Base-by-base conservation (phyloP, 345 rosid genomes). In the Luvunga scandens region DNA sequence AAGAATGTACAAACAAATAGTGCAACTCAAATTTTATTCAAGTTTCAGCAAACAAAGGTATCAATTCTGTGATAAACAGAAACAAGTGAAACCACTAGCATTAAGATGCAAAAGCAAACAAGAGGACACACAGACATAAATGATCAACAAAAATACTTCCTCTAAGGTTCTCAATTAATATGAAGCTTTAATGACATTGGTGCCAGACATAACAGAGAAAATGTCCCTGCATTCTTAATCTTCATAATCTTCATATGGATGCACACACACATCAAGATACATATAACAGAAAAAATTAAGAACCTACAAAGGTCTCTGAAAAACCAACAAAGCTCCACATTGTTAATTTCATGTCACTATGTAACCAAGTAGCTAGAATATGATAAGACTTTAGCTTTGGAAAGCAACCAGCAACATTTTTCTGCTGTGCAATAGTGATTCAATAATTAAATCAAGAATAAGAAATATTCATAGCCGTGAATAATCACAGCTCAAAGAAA, bases 401-500 rank as follows among this genome's bases (percentile, higher is more conserved):
- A 53, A 24, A 48, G 25, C 9, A 67, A 76, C 66, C 66, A 57
- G 24, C 36, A 12, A 66, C 61, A 24, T 27, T 75, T 30, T 59
- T 39, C 60, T 28, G 39, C 16, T 14, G 30, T 31, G 3, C 25
- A 33, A 55, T 6, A 33, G 55, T 3, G 6, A 53, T 22, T 66
- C 55, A n/a, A 75, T n/a, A 19, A 27, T 69, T 36, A 3, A 48
- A 4, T 34, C 60, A 55, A 25, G 27, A 62, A 71, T 25, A 57
- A 67, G 56, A 80, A 82, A 56, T 7, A 30, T 66, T 36, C 57
- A n/a, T 36, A 50, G 16, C 27, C 45, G 30, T 57, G 21, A 65
- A 53, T 34, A 68, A 75, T 64, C 69, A 45, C 24, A 75, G 36
- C 22, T 64, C 56, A 69, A 28, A 64, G 64, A 42, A 33, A 74